Evolutionary conservation across 2,329 filamentous ascomycete genomes (phyloP), one percentile per base, ranked within the genome.

Genomic region (Chalara sp.): DNA sequence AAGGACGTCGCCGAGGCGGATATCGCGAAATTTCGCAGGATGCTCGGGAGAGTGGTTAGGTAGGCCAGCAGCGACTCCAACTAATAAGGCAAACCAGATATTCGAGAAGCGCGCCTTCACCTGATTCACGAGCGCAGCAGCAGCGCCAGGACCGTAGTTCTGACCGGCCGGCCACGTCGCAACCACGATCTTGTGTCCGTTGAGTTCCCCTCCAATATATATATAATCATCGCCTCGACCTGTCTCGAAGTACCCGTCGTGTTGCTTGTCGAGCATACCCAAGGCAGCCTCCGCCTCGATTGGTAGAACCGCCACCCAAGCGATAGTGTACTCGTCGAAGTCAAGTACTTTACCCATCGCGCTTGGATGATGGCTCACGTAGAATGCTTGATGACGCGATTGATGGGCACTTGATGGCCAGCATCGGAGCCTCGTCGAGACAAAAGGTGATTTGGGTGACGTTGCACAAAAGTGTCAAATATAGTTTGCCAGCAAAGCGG

Each of bases 1-100:
- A 5, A 71, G 60, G 0, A 71, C 60, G 53, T 70, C 66, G 1
- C 68, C 68, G n/a, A 71, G 60, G 3, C 68, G 64, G 10, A 70
- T 71, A 52, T 70, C 68, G 2, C 57, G 55, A 1, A 8, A 8
- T 21, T 43, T 43, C 29, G 13, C 8, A 29, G 60, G 57, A 0
- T 66, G 64, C 1, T 1, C 45, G 37, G 46, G 33, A 1, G 43
- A 46, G 3, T 67, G 53, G 31, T 64, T 57, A 0, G 66, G 68
- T 2, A 70, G 60, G 0, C 68, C 68, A 0, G 66, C 63, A 5
- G 65, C 66, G 7, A 71, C 60, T 29, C 68, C 68, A 8, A 71
- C 66, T 1, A 70, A 56, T 1, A 72, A 56, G 1, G 66, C 65
- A 33, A 68, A 68, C 61, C 64, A 66, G 41, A 52, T 44, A 32